phyloP scores from a whole-genome alignment of 331 rosid genomes.

The Malus hybrid region DNA sequence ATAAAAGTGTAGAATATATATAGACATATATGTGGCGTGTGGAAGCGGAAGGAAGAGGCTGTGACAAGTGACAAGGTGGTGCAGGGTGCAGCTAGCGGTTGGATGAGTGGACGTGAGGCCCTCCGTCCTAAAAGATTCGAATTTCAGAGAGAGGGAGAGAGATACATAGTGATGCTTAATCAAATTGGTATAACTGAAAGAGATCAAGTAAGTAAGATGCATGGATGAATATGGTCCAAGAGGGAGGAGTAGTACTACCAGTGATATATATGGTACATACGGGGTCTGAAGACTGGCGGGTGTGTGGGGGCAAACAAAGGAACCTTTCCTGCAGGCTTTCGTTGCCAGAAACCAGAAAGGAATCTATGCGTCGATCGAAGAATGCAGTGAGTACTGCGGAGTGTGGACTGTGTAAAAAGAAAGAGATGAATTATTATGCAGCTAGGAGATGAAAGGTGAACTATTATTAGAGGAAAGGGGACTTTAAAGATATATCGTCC shows the following conservation, averaged over 20 bases:
- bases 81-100: neutral
- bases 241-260: no score
- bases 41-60: neutral
- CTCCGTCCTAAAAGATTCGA: conserved; percentile 25
- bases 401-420: neutral
- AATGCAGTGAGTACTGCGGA: neutral
- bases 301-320: conserved; percentile 11
- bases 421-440: neutral
- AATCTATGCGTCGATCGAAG: conserved; percentile 20
- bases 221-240: neutral
- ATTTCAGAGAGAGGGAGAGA: neutral
- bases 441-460: neutral
- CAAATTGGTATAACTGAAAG: neutral
- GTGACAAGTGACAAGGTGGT: neutral
- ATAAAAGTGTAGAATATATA: neutral
- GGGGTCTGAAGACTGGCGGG: no score
- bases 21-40: neutral
- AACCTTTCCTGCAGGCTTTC: conserved; percentile 9
- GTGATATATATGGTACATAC: neutral
- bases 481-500: no score
- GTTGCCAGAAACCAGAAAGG: conserved; percentile 15
- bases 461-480: no score
- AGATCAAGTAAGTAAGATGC: neutral
- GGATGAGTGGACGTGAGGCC: neutral
- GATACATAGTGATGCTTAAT: neutral